Base-by-base conservation (phyloP, 2,329 filamentous ascomycete genomes). In the Chrysoporthe puriensis region DNA sequence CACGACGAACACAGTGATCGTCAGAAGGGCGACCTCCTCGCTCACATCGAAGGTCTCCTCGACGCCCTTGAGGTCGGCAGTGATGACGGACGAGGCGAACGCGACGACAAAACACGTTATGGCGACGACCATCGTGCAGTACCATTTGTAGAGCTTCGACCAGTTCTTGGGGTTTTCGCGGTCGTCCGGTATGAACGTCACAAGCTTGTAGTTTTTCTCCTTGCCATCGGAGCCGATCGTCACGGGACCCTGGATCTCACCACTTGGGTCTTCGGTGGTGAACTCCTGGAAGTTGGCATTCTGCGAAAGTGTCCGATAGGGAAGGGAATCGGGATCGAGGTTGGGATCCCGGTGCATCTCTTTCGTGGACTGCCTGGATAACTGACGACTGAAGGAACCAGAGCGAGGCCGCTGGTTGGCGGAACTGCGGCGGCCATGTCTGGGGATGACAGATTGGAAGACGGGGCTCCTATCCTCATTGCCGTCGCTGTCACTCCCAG, bases 111-210 rank as follows among this genome's bases (percentile, higher is more conserved):
- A 93, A 74, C 90, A 93, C 1, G 90, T 92, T 32, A 86, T 70
- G 1, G 93, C 91, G 0, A 97, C 92, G 18, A 93, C 88, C 90
- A 96, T 93, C 34, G 93, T 97, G 75, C 88, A 90, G 74, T 90
- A 92, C 92, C 92, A 95, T 79, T 94, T 96, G 77, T 82, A 90
- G 1, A 79, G 81, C 77, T 93, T 93, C 66, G 85, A 88, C 91
- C 91, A 96, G 78, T 95, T 96, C 83, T 95, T 95, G 0, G 93
- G 92, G 74, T 95, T 95, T 71, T 90, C 91, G 0, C 87, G 86
- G 76, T 96, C 92, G 68, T 88, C 81, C 2, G 89, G 84, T 4
- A 83, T 86, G 75, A 96, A 97, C 0, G 81, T 82, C 60, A 90
- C 86, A 3, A 91, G 87, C 71, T 80, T 80, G 76, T 85, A 85